Conservation (phyloP, 441 rosid genomes). For the Populus hybrid region DNA sequence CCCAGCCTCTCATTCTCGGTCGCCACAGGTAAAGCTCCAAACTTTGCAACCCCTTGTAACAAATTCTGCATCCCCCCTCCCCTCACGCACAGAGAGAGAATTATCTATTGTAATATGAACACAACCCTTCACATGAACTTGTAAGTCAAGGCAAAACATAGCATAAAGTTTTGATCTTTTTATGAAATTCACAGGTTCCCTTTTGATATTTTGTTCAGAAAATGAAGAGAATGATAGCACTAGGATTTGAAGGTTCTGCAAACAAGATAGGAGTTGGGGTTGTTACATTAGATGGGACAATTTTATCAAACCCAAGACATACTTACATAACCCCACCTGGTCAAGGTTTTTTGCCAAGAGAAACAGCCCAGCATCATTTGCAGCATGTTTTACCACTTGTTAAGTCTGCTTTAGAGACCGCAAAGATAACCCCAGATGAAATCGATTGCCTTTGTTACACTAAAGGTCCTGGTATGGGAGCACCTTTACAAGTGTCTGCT, state of each 20-base stretch:
- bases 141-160: not conserved
- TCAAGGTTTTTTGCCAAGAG: constrained; percentile 92
- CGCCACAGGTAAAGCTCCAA: not conserved
- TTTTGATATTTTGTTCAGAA: not conserved
- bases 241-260: constrained; percentile 93
- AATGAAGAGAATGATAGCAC: constrained; percentile 76
- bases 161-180: not conserved
- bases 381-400: constrained; percentile 74
- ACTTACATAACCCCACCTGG: constrained; percentile 96
- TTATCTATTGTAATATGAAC: not conserved
- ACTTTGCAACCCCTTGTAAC: not conserved
- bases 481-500: constrained; percentile 81
- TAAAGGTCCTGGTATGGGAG: constrained; percentile 98
- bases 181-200: not conserved
- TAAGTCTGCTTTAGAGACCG: constrained; percentile 62
- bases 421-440: constrained; percentile 59
- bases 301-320: constrained; percentile 89
- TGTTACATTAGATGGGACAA: constrained; percentile 77
- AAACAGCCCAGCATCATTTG: constrained; percentile 91
- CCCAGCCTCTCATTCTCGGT: not conserved
- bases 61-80: not conserved
- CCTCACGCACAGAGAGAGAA: not conserved
- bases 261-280: constrained; percentile 94
- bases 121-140: not conserved
- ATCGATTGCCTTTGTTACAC: constrained; percentile 91